These are phyloP conservation scores for Coniochaeta pulveracea DNA, from an alignment of 2,329 filamentous ascomycete species.

Conservation along the genomic window DNA sequence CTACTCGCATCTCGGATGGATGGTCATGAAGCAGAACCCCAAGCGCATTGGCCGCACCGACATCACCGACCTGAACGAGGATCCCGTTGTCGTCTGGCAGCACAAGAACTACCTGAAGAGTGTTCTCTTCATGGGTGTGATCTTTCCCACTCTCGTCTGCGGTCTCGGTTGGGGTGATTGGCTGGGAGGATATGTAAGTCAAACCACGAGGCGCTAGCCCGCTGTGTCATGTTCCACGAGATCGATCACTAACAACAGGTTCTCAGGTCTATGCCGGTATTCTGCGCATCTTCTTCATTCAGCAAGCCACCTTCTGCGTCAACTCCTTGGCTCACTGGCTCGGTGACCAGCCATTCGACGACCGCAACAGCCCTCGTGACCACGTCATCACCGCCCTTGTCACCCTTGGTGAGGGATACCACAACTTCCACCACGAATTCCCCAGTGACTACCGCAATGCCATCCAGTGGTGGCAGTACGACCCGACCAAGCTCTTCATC, in stretches of 20 bases:
- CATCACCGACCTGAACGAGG: constrained; percentile 80
- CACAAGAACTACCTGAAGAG: constrained; percentile 78
- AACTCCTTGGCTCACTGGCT: constrained; percentile 88
- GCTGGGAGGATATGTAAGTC: constrained; percentile 54
- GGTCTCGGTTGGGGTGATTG: constrained; percentile 75
- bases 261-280: constrained; percentile 61
- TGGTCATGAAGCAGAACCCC: constrained; percentile 88
- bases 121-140: constrained; percentile 64
- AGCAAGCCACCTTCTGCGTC: constrained; percentile 89
- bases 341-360: constrained; percentile 84
- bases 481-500: constrained; percentile 86
- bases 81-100: constrained; percentile 76
- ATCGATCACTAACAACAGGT: not conserved
- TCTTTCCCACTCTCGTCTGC: constrained; percentile 64
- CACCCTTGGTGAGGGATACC: constrained; percentile 77
- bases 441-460: constrained; percentile 89
- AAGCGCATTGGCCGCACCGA: constrained; percentile 82
- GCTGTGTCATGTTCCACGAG: too few relatives aligned
- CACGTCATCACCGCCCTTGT: constrained; percentile 78
- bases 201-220: not conserved
- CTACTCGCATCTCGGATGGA: constrained; percentile 82
- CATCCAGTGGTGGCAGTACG: constrained; percentile 84
- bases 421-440: constrained; percentile 95
- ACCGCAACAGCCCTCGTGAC: constrained; percentile 83
- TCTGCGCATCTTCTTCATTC: constrained; percentile 78